A percentile compares a stretch with the other conserved stretches of the same genome.
These are phyloP conservation scores for Phytophthora cajani DNA, from an alignment of 352 stramenopile genomes.

Conservation along the genomic window DNA sequence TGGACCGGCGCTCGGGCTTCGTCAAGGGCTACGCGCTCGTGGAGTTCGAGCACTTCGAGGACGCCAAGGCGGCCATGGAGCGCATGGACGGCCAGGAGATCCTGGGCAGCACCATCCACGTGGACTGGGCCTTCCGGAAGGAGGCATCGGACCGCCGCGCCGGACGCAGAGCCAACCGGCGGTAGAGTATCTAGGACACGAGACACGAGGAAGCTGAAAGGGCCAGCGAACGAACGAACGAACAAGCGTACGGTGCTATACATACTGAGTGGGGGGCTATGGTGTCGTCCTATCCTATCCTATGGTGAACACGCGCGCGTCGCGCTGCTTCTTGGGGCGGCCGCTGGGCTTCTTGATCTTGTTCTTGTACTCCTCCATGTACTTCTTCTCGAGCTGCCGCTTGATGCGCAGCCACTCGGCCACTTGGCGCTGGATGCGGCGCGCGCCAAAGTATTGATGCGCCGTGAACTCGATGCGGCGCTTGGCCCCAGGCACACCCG, in stretches of 20 bases:
- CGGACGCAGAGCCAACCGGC: constrained; percentile 44
- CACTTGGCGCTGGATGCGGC: constrained; percentile 64
- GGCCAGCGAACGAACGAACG: neutral
- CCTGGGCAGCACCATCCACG: constrained; percentile 88
- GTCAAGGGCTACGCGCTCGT: constrained; percentile 97
- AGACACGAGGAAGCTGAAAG: neutral
- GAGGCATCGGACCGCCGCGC: constrained; percentile 34
- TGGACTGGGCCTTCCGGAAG: constrained; percentile 95
- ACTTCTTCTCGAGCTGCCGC: constrained; percentile 69
- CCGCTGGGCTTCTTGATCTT: constrained; percentile 87
- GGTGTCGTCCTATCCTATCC: constrained; percentile 33
- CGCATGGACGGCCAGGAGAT: constrained; percentile 94
- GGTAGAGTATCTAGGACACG: constrained; percentile 42
- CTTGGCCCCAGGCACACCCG: constrained; percentile 19
- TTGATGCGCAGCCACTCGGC: constrained; percentile 72
- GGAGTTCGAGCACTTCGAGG: constrained; percentile 93
- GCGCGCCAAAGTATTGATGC: constrained; percentile 76
- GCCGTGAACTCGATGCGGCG: constrained; percentile 64
- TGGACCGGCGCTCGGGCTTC: constrained; percentile 95
- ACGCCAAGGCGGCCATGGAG: constrained; percentile 90
- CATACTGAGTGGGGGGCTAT: too few relatives aligned
- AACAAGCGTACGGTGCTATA: neutral
- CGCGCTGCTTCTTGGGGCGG: constrained; percentile 76
- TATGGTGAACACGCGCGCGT: constrained; percentile 79
- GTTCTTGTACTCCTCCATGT: constrained; percentile 86